Conservation (phyloP, 129 eudicot genomes). For the Arctium minus region DNA sequence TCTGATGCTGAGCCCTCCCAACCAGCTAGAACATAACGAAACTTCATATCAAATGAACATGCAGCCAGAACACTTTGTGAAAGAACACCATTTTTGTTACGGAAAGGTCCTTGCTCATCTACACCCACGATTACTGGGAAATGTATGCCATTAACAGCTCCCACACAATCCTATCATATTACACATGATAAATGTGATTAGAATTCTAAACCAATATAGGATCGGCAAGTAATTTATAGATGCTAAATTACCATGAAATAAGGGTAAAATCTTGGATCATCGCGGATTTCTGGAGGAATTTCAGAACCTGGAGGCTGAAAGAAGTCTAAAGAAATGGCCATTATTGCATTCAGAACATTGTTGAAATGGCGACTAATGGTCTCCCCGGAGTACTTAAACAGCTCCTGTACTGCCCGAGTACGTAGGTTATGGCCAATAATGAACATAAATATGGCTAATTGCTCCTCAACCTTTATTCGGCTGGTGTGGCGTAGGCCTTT, state of each 20-base stretch:
- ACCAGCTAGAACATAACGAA: constrained; percentile 62
- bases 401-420: constrained; percentile 59
- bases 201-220: background rate
- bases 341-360: constrained; percentile 59
- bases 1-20: constrained; percentile 69
- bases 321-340: constrained; percentile 50
- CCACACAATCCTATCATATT: constrained; percentile 52
- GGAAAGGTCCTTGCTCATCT: constrained; percentile 65
- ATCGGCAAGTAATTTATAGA: background rate
- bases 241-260: constrained; percentile 43
- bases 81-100: constrained; percentile 48
- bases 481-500: constrained; percentile 60
- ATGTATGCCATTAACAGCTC: constrained; percentile 61
- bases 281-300: constrained; percentile 55
- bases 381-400: constrained; percentile 59
- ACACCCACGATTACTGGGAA: constrained; percentile 54
- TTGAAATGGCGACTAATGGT: constrained; percentile 71
- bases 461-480: constrained; percentile 61
- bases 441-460: constrained; percentile 59
- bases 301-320: constrained; percentile 52
- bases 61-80: constrained; percentile 58
- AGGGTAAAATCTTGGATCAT: constrained; percentile 64
- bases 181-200: background rate
- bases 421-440: constrained; percentile 60
- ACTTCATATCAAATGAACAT: constrained; percentile 64